Base-by-base conservation (phyloP, 495 filamentous ascomycete species). In the Neurospora africana region DNA sequence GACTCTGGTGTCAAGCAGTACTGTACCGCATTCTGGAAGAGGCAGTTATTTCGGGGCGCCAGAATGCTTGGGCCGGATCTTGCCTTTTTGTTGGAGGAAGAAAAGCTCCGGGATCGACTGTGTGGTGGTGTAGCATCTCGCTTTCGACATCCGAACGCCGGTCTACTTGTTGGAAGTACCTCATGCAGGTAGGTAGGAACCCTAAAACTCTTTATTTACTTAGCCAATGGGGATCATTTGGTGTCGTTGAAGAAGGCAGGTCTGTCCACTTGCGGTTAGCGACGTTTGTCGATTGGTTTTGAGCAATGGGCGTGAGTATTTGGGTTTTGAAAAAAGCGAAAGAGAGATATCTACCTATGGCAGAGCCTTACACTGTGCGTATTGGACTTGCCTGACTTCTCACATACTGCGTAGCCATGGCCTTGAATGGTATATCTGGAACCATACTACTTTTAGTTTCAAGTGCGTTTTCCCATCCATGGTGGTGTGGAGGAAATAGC, bases 391-490 rank as follows among this genome's bases (percentile, higher is more conserved):
- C 13, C 47, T 8, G 47, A 30, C 23, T 61, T 30, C 23, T 61
- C 47, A 61, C 47, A 61, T 61, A 27, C 47, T 27, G 47, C 47
- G 47, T 61, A 61, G 13, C 23, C 23, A 33, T 9, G 53, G 53
- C 53, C 53, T 61, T 61, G 53, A 15, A 33, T 30, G 6, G 27
- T 9, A 61, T 33, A 30, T 33, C 27, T 53, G 53, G 53, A 61
- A 17, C 53, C 53, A 30, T 73, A 33, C 69, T 70, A 27, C 37
- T 73, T 73, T 73, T 9, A 36, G 72, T 71, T 58, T 47, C 53
- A 70, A 44, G 35, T 70, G 68, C 72, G 72, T 53, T 73, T 68
- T 72, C 33, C 38, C 70, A 36, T 68, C 27, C 40, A 37, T n/a
- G 44, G 44, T 61, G 11, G 27, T 21, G 61, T 41, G 70, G 17